Percentiles rank a stretch among this genome's conserved stretches.
These are phyloP conservation scores for Fusarium fujikuroi DNA, from an alignment of 2,329 filamentous ascomycete species.

Conservation along the genomic window DNA sequence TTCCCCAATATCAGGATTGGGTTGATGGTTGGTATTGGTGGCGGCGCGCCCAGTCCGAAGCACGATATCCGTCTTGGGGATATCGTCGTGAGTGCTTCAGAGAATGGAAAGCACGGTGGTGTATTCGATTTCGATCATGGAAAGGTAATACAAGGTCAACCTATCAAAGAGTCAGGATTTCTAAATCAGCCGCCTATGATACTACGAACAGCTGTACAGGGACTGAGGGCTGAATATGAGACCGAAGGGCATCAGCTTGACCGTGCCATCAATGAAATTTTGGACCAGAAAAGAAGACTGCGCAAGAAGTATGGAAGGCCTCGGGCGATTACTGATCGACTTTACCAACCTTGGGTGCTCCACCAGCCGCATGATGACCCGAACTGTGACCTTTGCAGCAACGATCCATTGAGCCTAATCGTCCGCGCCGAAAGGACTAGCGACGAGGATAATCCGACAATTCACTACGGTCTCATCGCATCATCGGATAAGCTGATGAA, in stretches of 20 bases:
- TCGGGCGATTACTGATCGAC: rapidly evolving
- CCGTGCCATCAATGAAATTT: background rate
- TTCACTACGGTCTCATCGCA: conserved; percentile 29
- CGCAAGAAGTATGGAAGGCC: background rate
- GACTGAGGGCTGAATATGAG: rapidly evolving
- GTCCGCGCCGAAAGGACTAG: background rate
- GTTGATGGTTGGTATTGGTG: conserved; percentile 28
- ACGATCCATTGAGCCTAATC: background rate
- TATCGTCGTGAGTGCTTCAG: conserved; percentile 22
- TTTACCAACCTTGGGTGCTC: background rate
- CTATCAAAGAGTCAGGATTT: background rate
- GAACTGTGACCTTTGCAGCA: background rate
- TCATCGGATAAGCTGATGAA: conserved; percentile 32
- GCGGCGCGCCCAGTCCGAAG: conserved; percentile 47
- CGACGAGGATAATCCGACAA: background rate
- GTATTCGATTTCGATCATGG: conserved; percentile 41
- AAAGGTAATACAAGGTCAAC: conserved; percentile 20
- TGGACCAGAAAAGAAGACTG: background rate
- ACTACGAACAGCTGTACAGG: background rate
- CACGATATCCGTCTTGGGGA: conserved; percentile 48
- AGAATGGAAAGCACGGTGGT: background rate
- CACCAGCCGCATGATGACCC: background rate
- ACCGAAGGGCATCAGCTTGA: background rate
- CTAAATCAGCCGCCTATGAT: background rate
- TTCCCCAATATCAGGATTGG: conserved; percentile 47